Base-by-base conservation (phyloP, 2,329 filamentous ascomycete genomes). In the Fusarium sororula region DNA sequence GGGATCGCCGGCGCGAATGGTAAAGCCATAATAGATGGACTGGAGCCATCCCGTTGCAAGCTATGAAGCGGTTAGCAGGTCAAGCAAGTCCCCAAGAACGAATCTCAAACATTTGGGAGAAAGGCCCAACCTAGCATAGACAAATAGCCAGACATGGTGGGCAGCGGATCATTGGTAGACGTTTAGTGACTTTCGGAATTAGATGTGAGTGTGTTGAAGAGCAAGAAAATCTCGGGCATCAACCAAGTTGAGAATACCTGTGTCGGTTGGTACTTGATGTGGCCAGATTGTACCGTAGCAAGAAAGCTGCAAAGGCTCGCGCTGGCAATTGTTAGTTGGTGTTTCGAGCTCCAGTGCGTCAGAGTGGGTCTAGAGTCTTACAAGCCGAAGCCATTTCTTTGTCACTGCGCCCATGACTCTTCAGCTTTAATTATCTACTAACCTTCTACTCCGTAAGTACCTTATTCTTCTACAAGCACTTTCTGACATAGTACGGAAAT, bases 1-100 rank as follows among this genome's bases (percentile, higher is more conserved):
- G 20, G 93, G 93, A 71, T 95, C 91, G 79, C 96, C 96, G 53
- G 95, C 96, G 75, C 95, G 94, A 81, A 98, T 96, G 63, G 94
- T 93, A 76, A 98, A 84, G 78, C 92, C 88, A 85, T 98, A 99
- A 85, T 95, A 96, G 76, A 97, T 86, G 71, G 88, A 88, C 82
- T 98, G 96, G 11, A 93, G 81, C 85, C 92, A 93, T 72, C 90
- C 90, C 42, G 94, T 95, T 55, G 91, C 92, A 77, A 96, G 90
- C 94, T 97, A 72, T 54, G 37, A 42, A 28, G 37, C 24, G 32
- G 72, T 79, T 66, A 78, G 78, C 59, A 63, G 42, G 57, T 48
- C 51, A 53, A 39, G 60, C 18, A 18, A 55, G 39, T n/a, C 20
- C 32, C 17, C 13, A 14, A 30, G 39, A 51, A 61, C 20, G 60